These are phyloP conservation scores for Starmerella geochares DNA, from an alignment of 805 yeast species.

Conservation along the genomic window DNA sequence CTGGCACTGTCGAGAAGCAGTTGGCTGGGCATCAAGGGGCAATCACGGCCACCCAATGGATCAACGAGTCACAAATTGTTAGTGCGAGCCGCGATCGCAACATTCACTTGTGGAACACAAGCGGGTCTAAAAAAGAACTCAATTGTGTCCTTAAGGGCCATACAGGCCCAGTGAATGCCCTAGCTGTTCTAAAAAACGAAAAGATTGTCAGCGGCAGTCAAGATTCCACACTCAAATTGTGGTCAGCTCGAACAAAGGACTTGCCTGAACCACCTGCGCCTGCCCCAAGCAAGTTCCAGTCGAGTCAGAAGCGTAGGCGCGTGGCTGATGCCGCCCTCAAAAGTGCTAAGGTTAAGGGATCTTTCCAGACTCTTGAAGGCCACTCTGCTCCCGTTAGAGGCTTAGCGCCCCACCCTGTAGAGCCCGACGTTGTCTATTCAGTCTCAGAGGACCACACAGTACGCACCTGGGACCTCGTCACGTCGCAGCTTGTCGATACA, in stretches of 20 bases:
- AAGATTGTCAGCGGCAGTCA: slow-evolving; percentile 69
- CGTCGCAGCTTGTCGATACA: slow-evolving; percentile 76
- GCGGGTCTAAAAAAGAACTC: slow-evolving; percentile 41
- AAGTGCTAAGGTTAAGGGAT: slow-evolving; percentile 67
- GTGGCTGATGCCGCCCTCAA: slow-evolving; percentile 62
- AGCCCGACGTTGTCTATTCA: slow-evolving; percentile 77
- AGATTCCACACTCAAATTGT: slow-evolving; percentile 68
- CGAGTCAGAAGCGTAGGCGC: slow-evolving; percentile 81
- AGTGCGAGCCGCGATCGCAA: slow-evolving; percentile 85
- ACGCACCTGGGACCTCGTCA: slow-evolving; percentile 92
- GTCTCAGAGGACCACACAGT: slow-evolving; percentile 93
- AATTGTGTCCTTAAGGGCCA: slow-evolving; percentile 84
- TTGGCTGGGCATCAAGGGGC: slow-evolving; percentile 83
- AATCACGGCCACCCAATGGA: slow-evolving; percentile 71
- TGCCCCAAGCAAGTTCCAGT: slow-evolving; percentile 42
- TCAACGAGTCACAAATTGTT: slow-evolving; percentile 62
- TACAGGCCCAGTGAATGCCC: slow-evolving; percentile 69
- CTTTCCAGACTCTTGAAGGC: slow-evolving; percentile 66
- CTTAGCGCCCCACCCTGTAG: slow-evolving; percentile 61
- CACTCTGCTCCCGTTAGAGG: slow-evolving; percentile 84
- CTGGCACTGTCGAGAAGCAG: slow-evolving; percentile 72
- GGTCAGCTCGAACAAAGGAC: slow-evolving; percentile 82
- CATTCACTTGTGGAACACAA: slow-evolving; percentile 62
- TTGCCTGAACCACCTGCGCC: slow-evolving; percentile 46
- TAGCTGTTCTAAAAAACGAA: slow-evolving; percentile 41